A percentile compares a stretch with the other conserved stretches of the same genome.
Evolutionary conservation across 2,329 filamentous ascomycete genomes (phyloP).

Genomic region (Diaporthe vexans): DNA sequence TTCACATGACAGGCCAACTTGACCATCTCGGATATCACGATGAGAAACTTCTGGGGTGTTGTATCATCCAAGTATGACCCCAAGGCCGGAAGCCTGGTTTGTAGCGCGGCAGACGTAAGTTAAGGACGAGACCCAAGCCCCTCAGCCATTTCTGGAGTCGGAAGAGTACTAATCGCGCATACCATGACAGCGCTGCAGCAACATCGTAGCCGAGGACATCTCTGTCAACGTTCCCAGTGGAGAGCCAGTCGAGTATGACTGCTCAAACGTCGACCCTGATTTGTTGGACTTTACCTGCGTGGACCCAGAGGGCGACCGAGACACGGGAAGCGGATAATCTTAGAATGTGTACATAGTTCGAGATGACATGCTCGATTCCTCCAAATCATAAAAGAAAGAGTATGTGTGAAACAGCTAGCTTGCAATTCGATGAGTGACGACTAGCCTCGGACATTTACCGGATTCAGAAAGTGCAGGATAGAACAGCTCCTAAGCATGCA

Average conservation of each 20-base stretch:
- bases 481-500: neutral
- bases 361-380: neutral
- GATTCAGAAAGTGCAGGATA: neutral
- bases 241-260: neutral
- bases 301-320: neutral
- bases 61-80: conserved; percentile 10
- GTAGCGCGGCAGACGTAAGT: conserved; percentile 26
- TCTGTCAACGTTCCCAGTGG: conserved; percentile 23
- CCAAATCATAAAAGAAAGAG: neutral
- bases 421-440: neutral
- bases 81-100: conserved; percentile 1
- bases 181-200: conserved; percentile 8
- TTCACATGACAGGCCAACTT: conserved; percentile 49
- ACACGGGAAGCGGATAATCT: neutral
- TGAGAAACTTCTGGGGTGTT: conserved; percentile 64
- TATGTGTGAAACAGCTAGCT: neutral
- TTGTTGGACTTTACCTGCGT: conserved; percentile 12
- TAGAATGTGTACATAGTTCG: neutral
- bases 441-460: neutral
- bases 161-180: neutral
- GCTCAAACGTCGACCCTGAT: conserved; percentile 17
- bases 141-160: neutral
- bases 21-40: conserved; percentile 68
- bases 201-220: conserved; percentile 13
- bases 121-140: neutral